Evolutionary conservation across 805 yeast species (phyloP), one percentile per base, ranked within the genome.

Genomic region (Cyberlindnera subsufficiens): DNA sequence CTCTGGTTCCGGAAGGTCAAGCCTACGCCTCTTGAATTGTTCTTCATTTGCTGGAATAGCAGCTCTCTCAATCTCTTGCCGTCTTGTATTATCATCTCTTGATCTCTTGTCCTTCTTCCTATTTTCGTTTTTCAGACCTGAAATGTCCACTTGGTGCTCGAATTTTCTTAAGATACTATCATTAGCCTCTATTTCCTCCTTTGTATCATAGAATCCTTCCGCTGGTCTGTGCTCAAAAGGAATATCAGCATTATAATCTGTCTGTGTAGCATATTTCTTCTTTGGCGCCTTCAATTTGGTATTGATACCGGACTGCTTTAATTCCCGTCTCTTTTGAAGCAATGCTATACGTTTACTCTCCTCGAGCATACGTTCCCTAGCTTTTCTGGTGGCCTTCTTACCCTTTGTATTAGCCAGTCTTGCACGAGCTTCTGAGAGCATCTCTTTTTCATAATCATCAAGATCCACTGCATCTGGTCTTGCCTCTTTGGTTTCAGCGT

Each of bases 341-440:
- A 81, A 65, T 0, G 96, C 86, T 18, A 88, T 70, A 29, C 95
- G 65, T 52, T 79, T 74, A 45, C 87, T 84, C 56, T 89, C 95
- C 39, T 81, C 86, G 36, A 88, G 65, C 75, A 86, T 73, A 39
- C 93, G 68, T 59, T 91, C 98, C 44, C 97, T 69, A 2, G 82
- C 86, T 58, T 90, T 88, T 45, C 98, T 66, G 45, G 90, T 86
- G 0, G 97, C 96, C 62, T 91, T 91, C 52, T 90, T 89, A 46
- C 98, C 99, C 60, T 85, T 88, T 0, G 97, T 89, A 54, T 88
- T 90, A 11, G 95, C 86, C 49, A 91, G 67, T 52, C 99, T 75
- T 2, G 96, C 96, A 38, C 83, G 75, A 1, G 99, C 99, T 59
- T 93, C 99, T n/a, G 87, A 78, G 7, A 90, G 63, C 96, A 90